phyloP scores from a whole-genome alignment of 805 yeast species.

The Yamadazyma tumulicola region DNA sequence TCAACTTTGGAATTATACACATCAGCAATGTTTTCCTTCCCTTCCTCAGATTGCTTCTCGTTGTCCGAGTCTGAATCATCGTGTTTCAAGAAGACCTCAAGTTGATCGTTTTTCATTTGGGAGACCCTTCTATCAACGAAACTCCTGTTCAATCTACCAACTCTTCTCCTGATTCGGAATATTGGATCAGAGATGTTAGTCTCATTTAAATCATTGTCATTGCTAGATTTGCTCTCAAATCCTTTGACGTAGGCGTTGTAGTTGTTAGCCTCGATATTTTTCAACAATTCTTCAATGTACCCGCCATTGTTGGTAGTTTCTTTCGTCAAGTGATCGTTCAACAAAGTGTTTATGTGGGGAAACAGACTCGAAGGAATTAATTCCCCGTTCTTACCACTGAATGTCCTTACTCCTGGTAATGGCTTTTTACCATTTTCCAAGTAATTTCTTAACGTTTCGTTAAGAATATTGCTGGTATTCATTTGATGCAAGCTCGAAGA shows the following conservation, averaged over 20 bases:
- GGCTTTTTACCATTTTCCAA: slow-evolving; percentile 45
- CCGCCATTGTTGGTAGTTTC: slow-evolving; percentile 22
- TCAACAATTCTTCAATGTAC: slow-evolving; percentile 36
- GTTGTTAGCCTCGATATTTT: slow-evolving; percentile 37
- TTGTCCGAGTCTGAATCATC: slow-evolving; percentile 18
- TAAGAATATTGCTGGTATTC: slow-evolving; percentile 54
- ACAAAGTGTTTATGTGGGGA: slow-evolving; percentile 43
- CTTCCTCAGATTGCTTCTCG: slow-evolving; percentile 8
- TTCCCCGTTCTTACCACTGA: slow-evolving; percentile 51
- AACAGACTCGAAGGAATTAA: slow-evolving; percentile 45
- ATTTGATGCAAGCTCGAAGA: slow-evolving; percentile 65
- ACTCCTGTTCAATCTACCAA: slow-evolving; percentile 65
- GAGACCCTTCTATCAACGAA: slow-evolving; percentile 68
- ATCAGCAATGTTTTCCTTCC: slow-evolving; percentile 19
- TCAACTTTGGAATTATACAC: slow-evolving; percentile 50
- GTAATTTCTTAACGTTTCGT: slow-evolving; percentile 36
- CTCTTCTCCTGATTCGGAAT: slow-evolving; percentile 66
- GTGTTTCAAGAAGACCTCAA: slow-evolving; percentile 38
- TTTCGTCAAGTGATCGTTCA: slow-evolving; percentile 25
- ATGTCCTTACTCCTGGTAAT: slow-evolving; percentile 41
- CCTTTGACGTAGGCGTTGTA: slow-evolving; percentile 40
- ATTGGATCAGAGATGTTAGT: slow-evolving; percentile 46
- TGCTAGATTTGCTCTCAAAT: slow-evolving; percentile 20
- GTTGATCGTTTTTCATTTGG: slow-evolving; percentile 14
- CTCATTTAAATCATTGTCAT: slow-evolving; percentile 14